phyloP scores from a whole-genome alignment of 2,329 filamentous ascomycete genomes.

The Diaporthe capsici region DNA sequence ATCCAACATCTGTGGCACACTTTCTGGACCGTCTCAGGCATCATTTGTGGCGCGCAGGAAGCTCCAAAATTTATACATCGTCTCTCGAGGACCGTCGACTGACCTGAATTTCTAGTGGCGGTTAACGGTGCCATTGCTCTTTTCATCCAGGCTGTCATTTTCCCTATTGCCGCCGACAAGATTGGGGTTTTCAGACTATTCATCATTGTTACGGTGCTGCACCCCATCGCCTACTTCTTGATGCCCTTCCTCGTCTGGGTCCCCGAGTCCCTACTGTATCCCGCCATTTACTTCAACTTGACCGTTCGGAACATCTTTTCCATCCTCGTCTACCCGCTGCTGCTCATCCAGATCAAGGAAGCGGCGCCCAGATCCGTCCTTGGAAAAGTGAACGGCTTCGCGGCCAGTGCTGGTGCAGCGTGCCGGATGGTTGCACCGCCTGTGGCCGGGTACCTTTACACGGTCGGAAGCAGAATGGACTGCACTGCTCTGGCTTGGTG shows the following conservation, averaged over 20 bases:
- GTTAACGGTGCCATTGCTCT: slow-evolving; percentile 66
- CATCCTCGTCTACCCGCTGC: slow-evolving; percentile 75
- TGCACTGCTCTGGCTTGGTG: slow-evolving; percentile 76
- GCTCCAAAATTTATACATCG: neutral
- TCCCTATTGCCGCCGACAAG: slow-evolving; percentile 70
- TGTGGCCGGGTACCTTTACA: slow-evolving; percentile 74
- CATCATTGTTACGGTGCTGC: slow-evolving; percentile 69
- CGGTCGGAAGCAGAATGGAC: slow-evolving; percentile 69
- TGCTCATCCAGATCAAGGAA: slow-evolving; percentile 78
- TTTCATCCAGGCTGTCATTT: slow-evolving; percentile 71
- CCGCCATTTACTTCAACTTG: slow-evolving; percentile 71
- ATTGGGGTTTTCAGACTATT: slow-evolving; percentile 74
- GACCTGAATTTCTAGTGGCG: slow-evolving; percentile 56
- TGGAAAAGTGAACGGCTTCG: slow-evolving; percentile 76
- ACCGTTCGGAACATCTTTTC: slow-evolving; percentile 72
- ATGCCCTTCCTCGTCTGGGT: slow-evolving; percentile 72
- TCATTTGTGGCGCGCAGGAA: neutral
- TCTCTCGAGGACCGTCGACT: neutral
- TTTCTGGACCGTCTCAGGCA: neutral
- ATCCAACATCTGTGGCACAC: neutral
- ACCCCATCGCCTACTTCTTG: slow-evolving; percentile 72
- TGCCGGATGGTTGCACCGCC: slow-evolving; percentile 78
- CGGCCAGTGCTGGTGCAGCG: slow-evolving; percentile 75
- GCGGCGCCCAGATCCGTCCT: slow-evolving; percentile 71
- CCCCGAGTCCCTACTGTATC: slow-evolving; percentile 64